A percentile compares a stretch with the other conserved stretches of the same genome.
phyloP scores from a whole-genome alignment of 1,139 yeast species.

The Kodamaea sp. region DNA sequence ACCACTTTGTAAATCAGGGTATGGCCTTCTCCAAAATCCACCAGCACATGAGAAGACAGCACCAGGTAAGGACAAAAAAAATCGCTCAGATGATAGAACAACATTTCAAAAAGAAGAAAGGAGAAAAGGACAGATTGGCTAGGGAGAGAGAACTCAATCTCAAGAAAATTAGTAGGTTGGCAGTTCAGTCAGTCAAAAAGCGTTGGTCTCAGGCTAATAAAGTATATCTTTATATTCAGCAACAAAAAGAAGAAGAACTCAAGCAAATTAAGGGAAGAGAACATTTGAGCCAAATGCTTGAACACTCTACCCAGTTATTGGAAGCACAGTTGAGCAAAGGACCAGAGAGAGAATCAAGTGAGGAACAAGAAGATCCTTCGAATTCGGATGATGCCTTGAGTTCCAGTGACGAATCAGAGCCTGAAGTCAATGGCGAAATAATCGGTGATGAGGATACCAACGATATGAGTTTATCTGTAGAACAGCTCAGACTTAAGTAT shows the following conservation, averaged over 20 bases:
- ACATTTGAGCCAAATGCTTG: constrained; percentile 84
- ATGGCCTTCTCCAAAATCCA: constrained; percentile 69
- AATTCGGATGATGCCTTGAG: constrained; percentile 21
- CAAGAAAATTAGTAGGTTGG: constrained; percentile 69
- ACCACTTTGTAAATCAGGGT: constrained; percentile 78
- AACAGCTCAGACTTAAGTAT: constrained; percentile 66
- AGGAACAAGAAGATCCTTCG: constrained; percentile 20
- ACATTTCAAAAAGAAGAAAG: constrained; percentile 82
- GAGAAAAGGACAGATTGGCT: constrained; percentile 81
- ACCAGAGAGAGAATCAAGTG: constrained; percentile 18
- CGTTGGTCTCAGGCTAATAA: constrained; percentile 92
- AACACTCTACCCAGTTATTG: constrained; percentile 84
- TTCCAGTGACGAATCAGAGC: constrained; percentile 25
- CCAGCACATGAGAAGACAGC: constrained; percentile 64
- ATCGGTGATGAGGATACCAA: constrained; percentile 17
- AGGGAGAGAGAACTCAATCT: constrained; percentile 71
- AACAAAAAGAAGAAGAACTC: constrained; percentile 64
- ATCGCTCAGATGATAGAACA: constrained; percentile 82
- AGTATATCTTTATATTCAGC: constrained; percentile 60
- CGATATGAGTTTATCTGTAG: constrained; percentile 63
- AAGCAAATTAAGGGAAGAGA: constrained; percentile 79
- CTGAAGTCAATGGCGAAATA: constrained; percentile 16
- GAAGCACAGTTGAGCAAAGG: constrained; percentile 71
- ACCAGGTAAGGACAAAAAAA: constrained; percentile 68
- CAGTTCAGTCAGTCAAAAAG: constrained; percentile 81